These are phyloP conservation scores for Phytophthora sp. DNA, from an alignment of 352 stramenopile genomes.

Conservation along the genomic window DNA sequence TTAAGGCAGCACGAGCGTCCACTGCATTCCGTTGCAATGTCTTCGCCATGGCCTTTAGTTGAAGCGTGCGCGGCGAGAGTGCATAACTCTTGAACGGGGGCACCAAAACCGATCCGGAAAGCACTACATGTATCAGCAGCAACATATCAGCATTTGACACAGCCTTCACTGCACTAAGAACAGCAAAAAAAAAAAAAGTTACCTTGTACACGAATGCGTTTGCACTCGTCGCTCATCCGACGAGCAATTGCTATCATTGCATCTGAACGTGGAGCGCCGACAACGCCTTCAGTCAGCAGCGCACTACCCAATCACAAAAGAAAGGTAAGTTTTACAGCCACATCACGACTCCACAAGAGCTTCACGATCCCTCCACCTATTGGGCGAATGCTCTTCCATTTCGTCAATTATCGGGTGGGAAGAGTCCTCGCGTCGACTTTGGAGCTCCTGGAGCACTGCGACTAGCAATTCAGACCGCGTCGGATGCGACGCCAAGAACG, in stretches of 20 bases:
- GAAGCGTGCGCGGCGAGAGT: constrained; percentile 45
- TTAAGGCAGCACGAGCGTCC: constrained; percentile 33
- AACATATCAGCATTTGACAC: constrained; percentile 2
- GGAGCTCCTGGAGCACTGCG: constrained; percentile 38
- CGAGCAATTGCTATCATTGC: constrained; percentile 42
- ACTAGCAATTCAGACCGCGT: constrained; percentile 49
- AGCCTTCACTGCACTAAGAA: not conserved
- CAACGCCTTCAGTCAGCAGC: constrained; percentile 34
- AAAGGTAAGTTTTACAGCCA: not conserved
- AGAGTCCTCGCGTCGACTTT: constrained; percentile 11
- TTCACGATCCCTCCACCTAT: constrained; percentile 12
- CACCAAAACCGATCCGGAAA: constrained; percentile 35
- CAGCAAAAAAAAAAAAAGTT: not conserved
- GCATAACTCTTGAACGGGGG: constrained; percentile 45
- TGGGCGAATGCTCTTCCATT: constrained; percentile 10
- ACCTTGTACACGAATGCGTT: constrained; percentile 51
- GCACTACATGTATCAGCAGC: constrained; percentile 28
- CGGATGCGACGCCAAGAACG: constrained; percentile 52
- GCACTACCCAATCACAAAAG: constrained; percentile 25
- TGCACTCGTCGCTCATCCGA: constrained; percentile 36
- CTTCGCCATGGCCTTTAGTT: constrained; percentile 43
- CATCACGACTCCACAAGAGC: not conserved
- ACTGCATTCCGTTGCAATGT: constrained; percentile 51
- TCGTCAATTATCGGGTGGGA: constrained; percentile 17
- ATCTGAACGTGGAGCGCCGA: constrained; percentile 25